These are phyloP conservation scores for Cladobotryum mycophilum DNA, from an alignment of 2,329 filamentous ascomycete species.

Conservation along the genomic window DNA sequence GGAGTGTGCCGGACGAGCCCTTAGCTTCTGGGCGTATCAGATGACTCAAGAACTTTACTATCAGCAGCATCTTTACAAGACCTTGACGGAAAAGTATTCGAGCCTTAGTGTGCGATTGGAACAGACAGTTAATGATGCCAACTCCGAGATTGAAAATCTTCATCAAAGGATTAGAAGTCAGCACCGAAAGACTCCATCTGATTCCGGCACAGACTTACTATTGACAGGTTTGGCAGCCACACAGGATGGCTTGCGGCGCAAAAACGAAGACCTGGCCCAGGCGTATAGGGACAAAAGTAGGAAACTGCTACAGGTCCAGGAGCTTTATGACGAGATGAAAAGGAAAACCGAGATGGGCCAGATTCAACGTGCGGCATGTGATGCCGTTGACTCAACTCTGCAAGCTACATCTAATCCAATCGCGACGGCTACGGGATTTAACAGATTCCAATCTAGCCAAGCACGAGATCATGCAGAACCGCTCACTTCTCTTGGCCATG, in stretches of 20 bases:
- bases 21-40: conserved; percentile 85
- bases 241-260: conserved; percentile 57
- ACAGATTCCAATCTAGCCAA: conserved; percentile 2
- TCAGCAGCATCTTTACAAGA: conserved; percentile 68
- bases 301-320: conserved; percentile 62
- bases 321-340: conserved; percentile 56
- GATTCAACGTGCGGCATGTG: conserved; percentile 48
- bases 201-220: conserved; percentile 9
- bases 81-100: conserved; percentile 64
- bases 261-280: conserved; percentile 64
- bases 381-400: conserved; percentile 30
- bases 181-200: conserved; percentile 14
- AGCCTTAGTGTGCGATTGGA: conserved; percentile 61
- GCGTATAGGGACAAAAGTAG: conserved; percentile 65
- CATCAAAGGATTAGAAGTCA: conserved; percentile 59
- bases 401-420: conserved; percentile 14
- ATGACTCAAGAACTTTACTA: conserved; percentile 76
- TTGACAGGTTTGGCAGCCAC: conserved; percentile 49
- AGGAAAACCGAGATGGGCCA: conserved; percentile 48
- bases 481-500: conserved; percentile 11
- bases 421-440: conserved; percentile 2
- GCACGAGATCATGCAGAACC: neutral
- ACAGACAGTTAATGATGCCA: conserved; percentile 67
- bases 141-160: conserved; percentile 61
- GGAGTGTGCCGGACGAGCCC: conserved; percentile 73